phyloP scores from a whole-genome alignment of 2,329 filamentous ascomycete genomes.

The Kalaharituber pfeilii region DNA sequence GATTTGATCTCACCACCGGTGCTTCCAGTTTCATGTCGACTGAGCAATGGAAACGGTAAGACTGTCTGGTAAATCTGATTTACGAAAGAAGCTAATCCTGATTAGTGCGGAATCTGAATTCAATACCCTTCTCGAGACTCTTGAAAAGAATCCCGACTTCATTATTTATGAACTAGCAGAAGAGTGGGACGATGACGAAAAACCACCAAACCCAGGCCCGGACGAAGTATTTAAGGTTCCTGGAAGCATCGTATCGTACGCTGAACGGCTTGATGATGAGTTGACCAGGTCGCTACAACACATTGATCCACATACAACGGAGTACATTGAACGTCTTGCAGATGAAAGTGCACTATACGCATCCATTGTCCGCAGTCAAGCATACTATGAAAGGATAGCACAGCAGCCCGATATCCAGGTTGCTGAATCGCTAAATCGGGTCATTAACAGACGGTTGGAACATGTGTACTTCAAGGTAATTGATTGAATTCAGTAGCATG shows the following conservation, averaged over 20 bases:
- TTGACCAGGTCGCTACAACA: constrained; percentile 91
- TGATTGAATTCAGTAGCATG: constrained; percentile 1
- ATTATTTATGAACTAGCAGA: constrained; percentile 82
- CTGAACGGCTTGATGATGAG: constrained; percentile 92
- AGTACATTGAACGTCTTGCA: constrained; percentile 88
- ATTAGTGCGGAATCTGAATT: constrained; percentile 64
- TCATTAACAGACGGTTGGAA: constrained; percentile 84
- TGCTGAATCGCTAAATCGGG: constrained; percentile 66
- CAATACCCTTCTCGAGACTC: constrained; percentile 53
- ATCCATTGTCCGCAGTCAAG: constrained; percentile 68
- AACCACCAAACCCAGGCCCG: constrained; percentile 55
- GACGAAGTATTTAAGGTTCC: constrained; percentile 79
- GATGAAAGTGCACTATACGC: constrained; percentile 86
- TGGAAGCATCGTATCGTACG: constrained; percentile 82
- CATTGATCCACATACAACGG: constrained; percentile 95
- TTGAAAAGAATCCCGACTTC: constrained; percentile 63
- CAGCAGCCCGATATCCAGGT: constrained; percentile 59
- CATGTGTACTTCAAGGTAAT: constrained; percentile 93
- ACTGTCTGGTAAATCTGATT: constrained; percentile 7
- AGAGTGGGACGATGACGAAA: constrained; percentile 98
- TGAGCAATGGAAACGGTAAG: constrained; percentile 79
- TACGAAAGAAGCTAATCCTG: background rate
- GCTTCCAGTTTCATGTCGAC: constrained; percentile 70
- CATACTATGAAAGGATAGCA: constrained; percentile 72
- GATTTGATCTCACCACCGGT: constrained; percentile 80